Percentiles rank a stretch among this genome's conserved stretches.
Conservation (phyloP, 495 filamentous ascomycete species). For the Penicillium angulare region DNA sequence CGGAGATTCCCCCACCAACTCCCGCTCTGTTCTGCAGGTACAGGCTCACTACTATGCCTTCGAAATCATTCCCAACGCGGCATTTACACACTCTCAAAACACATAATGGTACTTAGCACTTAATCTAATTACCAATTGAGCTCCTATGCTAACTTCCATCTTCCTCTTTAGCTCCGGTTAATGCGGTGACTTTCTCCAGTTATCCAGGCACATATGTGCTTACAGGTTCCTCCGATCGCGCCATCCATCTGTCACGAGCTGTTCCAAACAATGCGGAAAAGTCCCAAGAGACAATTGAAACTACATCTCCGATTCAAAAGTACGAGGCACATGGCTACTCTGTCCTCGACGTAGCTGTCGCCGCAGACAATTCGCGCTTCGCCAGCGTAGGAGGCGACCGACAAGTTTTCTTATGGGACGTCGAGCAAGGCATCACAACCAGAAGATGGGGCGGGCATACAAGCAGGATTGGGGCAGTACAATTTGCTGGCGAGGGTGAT, state of each 20-base stretch:
- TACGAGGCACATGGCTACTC: constrained; percentile 90
- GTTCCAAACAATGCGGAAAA: constrained; percentile 40
- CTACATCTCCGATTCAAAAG: constrained; percentile 67
- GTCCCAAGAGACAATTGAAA: constrained; percentile 32
- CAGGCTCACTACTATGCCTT: constrained; percentile 30
- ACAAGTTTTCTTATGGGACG: constrained; percentile 91
- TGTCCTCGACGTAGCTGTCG: constrained; percentile 75
- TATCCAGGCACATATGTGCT: constrained; percentile 57
- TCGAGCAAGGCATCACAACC: constrained; percentile 68
- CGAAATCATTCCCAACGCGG: constrained; percentile 32
- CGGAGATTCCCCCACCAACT: not conserved
- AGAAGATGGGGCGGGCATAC: constrained; percentile 74
- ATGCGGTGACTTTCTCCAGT: constrained; percentile 42
- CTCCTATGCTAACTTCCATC: constrained; percentile 2
- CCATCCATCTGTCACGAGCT: constrained; percentile 77
- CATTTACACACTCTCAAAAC: constrained; percentile 46
- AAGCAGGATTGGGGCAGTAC: constrained; percentile 70
- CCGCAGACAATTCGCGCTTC: constrained; percentile 77
- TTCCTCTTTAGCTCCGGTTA: constrained; percentile 32
- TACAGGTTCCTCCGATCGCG: constrained; percentile 81
- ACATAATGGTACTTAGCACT: constrained; percentile 36
- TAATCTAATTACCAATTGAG: not conserved
- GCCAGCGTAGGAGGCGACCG: constrained; percentile 83
- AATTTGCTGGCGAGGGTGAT: constrained; percentile 70
- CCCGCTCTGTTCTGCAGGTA: not conserved